Evolutionary conservation across 768 basidiomycete genomes (phyloP), one percentile per base, ranked within the genome.

Genomic region (Bullera alba): DNA sequence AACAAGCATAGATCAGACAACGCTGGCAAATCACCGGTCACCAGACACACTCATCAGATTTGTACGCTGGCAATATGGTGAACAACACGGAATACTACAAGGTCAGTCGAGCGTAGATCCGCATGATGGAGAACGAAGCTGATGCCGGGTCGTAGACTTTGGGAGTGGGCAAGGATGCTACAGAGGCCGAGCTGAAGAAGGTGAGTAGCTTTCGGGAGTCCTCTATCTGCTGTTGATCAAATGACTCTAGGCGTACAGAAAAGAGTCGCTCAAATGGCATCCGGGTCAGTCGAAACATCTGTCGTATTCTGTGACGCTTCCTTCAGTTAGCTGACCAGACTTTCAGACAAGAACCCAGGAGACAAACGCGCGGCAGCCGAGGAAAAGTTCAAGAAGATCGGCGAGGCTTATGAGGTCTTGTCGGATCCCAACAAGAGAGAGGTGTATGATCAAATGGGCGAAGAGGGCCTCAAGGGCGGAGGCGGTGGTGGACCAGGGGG

Each of bases 331-430:
- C 42, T 25, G 27, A 29, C 15, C 19, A 8, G 12, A 6, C 27
- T 26, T 8, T 42, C 51, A 30, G 60, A 58, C 56, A 54, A 53
- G 51, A 61, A 67, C 46, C 58, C 65, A 4, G 75, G 75, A 6
- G 70, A 74, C 48, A 86, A 87, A 25, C 84, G 86, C 43, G 91
- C 91, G 59, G 84, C 83, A 57, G 86, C 93, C 0, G 83, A 81
- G 2, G 78, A 80, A 71, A 93, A 86, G 73, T 97, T 99, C 74
- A 92, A 99, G 76, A 81, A 92, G 85, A 80, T 96, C 39, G 87
- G 87, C 27, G 93, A 96, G 76, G 92, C 90, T 0, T 97, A 93
- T 63, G 93, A 97, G 69, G 91, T 93, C 25, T 81, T 97, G 49
- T 86, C 80, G 44, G 90, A 95, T 73, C 52, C 64, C 5, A 66